phyloP scores from a whole-genome alignment of 2,329 filamentous ascomycete genomes.

The Exophiala oligosperma region DNA sequence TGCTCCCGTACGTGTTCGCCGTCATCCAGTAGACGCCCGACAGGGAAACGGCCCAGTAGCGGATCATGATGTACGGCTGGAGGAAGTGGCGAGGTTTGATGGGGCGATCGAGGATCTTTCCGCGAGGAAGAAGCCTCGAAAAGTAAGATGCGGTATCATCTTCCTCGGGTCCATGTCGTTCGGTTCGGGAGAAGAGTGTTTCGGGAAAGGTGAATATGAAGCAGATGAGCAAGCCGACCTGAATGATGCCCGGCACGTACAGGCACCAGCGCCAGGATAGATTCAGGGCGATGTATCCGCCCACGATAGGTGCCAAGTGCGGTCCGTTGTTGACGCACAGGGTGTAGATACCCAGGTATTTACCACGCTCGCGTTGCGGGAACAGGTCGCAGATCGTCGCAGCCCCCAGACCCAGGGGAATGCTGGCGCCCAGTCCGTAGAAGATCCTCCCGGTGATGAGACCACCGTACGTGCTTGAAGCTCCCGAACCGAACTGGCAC shows the following conservation, averaged over 20 bases:
- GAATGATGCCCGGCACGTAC: constrained; percentile 6
- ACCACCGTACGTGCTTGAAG: constrained; percentile 2
- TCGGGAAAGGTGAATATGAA: constrained; percentile 6
- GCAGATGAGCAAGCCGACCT: neutral
- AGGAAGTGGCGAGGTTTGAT: neutral
- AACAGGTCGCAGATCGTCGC: constrained; percentile 12
- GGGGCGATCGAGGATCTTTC: neutral
- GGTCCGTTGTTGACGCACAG: constrained; percentile 2
- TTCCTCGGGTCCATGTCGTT: constrained; percentile 4
- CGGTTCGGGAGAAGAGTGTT: constrained; percentile 8
- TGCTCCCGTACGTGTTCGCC: neutral
- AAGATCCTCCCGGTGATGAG: constrained; percentile 7
- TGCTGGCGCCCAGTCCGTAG: constrained; percentile 6
- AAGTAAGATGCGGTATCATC: neutral
- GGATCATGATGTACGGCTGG: neutral
- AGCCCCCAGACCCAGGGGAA: constrained; percentile 13
- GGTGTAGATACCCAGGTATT: neutral
- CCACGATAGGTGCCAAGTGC: constrained; percentile 7
- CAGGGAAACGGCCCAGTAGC: neutral
- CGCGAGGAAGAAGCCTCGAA: no score
- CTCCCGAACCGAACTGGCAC: constrained; percentile 24
- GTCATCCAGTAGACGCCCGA: neutral
- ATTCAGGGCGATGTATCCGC: constrained; percentile 4
- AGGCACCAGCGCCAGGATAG: neutral
- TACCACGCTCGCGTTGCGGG: constrained; percentile 7